Base-by-base conservation (phyloP, 805 yeast species). In the Candida krabiensis region DNA sequence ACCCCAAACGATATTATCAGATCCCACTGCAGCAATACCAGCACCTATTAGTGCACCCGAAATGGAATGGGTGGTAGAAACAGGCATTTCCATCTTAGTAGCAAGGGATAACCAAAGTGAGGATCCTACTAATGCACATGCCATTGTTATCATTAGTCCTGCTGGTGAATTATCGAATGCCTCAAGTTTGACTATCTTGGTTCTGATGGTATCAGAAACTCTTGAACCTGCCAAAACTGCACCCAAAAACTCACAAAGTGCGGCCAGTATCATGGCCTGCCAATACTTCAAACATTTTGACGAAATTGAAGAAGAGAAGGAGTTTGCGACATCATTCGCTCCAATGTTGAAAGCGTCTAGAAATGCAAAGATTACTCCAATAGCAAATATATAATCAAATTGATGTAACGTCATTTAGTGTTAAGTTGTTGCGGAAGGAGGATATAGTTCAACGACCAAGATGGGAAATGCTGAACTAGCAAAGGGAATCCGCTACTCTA, bases 311-410 rank as follows among this genome's bases (percentile, higher is more conserved):
- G 90, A 82, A 1, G 91, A 83, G 54, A 80, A 83, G 2, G 91
- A 83, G 67, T 84, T 83, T 12, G 90, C 83, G 41, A 83, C 88
- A 67, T 83, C 91, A 55, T 84, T 83, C 21, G 90, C 91, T 35
- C 90, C 90, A 50, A 82, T 83, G 58, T 82, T 83, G 73, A 79
- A 83, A 4, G 89, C 90, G 63, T 83, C 89, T 49, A 83, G 66
- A 67, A 80, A 80, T 42, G 87, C 89, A 61, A 83, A 82, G 43
- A 83, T 60, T 71, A 81, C 71, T 29, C 77, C 77, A 43, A 81
- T 71, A 13, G 87, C 90, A 55, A 83, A 78, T 56, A 83, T 69
- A 55, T 81, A 83, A 60, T 81, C 86, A 53, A 79, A 83, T 52
- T 80, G 24, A 21, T 21, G 24, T 21, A 21, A n/a, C n/a, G n/a